Evolutionary conservation across 2,329 filamentous ascomycete species (phyloP).

Genomic region (Scedosporium minutisporum): DNA sequence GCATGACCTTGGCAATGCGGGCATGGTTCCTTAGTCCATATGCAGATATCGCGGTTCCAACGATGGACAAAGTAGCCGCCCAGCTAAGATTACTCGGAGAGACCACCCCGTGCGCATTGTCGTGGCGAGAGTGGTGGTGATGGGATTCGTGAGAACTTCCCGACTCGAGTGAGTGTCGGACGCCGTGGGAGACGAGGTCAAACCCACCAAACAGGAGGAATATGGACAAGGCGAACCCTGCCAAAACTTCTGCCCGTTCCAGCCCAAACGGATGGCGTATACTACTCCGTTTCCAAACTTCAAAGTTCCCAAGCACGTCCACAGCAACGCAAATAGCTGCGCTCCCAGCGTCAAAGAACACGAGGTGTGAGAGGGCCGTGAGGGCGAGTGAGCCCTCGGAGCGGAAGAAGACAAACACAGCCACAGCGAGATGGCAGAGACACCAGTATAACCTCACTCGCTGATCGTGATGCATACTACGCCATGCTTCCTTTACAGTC

Average conservation of each 20-base stretch:
- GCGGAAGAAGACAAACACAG: conserved; percentile 75
- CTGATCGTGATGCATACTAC: conserved; percentile 84
- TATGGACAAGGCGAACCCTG: conserved; percentile 91
- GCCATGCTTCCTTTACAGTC: conserved; percentile 77
- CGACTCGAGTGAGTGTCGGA: conserved; percentile 81
- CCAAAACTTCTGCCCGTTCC: conserved; percentile 85
- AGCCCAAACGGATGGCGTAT: conserved; percentile 91
- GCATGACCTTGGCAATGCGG: conserved; percentile 84
- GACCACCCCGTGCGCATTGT: conserved; percentile 49
- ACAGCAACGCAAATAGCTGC: conserved; percentile 86
- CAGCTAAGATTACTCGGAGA: conserved; percentile 70
- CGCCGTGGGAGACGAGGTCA: conserved; percentile 85
- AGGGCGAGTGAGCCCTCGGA: conserved; percentile 80
- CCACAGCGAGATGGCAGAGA: conserved; percentile 74
- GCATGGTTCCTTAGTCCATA: conserved; percentile 84
- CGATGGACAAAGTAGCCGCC: conserved; percentile 71
- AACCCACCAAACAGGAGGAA: conserved; percentile 96
- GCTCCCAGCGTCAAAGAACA: conserved; percentile 91
- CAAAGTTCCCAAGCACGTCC: conserved; percentile 91
- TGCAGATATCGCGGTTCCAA: conserved; percentile 75
- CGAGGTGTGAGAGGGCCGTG: conserved; percentile 83
- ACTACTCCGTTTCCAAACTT: conserved; percentile 89
- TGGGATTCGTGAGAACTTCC: conserved; percentile 23
- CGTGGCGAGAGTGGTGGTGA: conserved; percentile 51
- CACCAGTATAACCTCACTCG: conserved; percentile 80